Conservation (phyloP, 2,329 filamentous ascomycete genomes). For the Cladorrhinum sp. region DNA sequence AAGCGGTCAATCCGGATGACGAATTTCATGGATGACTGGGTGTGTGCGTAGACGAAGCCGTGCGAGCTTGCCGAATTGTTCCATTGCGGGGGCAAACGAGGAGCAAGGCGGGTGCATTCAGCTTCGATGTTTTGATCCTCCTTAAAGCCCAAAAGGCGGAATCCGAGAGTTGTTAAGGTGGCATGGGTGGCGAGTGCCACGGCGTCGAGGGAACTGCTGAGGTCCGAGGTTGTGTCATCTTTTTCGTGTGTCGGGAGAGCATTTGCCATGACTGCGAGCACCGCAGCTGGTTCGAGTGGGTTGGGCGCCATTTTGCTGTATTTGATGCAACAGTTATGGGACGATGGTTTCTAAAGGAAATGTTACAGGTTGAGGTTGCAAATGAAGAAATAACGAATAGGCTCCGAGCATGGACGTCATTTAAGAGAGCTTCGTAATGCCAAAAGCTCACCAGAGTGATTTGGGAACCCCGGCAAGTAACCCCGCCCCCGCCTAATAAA, state of each 20-base stretch:
- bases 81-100: conserved; percentile 73
- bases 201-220: conserved; percentile 75
- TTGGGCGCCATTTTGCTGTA: conserved; percentile 27
- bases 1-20: conserved; percentile 79
- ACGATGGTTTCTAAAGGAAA: background rate
- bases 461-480: too few species aligned
- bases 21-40: conserved; percentile 80
- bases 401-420: background rate
- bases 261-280: conserved; percentile 57
- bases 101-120: conserved; percentile 55
- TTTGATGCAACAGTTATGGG: background rate
- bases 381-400: background rate
- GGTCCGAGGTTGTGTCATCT: conserved; percentile 55
- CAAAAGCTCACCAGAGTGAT: too few species aligned
- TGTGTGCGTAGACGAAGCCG: conserved; percentile 82
- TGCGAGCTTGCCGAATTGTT: conserved; percentile 69
- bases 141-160: conserved; percentile 76
- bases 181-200: conserved; percentile 82
- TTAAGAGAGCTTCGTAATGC: background rate
- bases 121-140: conserved; percentile 72
- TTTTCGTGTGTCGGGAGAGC: conserved; percentile 54
- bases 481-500: background rate
- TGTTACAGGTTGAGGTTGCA: background rate
- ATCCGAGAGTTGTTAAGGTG: conserved; percentile 75
- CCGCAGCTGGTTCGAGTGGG: conserved; percentile 42